Evolutionary conservation across 345 rosid genomes (phyloP).

Genomic region (Trapa bicornis): DNA sequence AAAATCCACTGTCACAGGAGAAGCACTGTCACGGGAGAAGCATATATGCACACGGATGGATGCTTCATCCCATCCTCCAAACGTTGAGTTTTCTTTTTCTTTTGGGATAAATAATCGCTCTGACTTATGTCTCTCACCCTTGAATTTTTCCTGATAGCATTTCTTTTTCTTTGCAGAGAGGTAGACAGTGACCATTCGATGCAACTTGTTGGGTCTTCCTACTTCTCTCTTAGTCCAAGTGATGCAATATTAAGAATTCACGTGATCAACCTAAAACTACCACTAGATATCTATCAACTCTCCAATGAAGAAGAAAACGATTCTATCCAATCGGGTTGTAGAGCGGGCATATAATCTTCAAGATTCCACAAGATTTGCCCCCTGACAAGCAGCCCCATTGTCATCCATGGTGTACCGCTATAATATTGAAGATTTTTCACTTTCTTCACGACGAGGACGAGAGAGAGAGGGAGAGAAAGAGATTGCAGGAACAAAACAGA

Average conservation of each 20-base stretch:
- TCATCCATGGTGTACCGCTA: too few species aligned
- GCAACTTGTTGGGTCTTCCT: background rate
- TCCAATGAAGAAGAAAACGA: too few species aligned
- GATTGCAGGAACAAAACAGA: background rate
- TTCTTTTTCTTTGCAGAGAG: background rate
- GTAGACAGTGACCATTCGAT: background rate
- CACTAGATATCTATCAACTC: too few species aligned
- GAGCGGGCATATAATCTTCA: too few species aligned
- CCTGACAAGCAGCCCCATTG: too few species aligned
- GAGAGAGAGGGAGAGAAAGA: background rate
- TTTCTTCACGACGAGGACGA: background rate
- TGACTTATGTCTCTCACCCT: constrained; percentile 2
- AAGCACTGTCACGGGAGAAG: too few species aligned
- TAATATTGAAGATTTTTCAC: too few species aligned
- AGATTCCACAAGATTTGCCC: too few species aligned
- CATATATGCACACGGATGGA: background rate
- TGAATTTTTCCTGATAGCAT: background rate
- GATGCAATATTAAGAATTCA: too few species aligned
- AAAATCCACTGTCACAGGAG: too few species aligned
- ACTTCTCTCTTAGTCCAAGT: background rate
- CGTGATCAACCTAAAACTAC: too few species aligned
- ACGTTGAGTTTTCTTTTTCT: background rate
- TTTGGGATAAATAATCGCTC: background rate
- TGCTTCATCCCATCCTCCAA: background rate
- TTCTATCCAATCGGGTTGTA: too few species aligned